phyloP scores from a whole-genome alignment of 225 moss, liverwort and hornwort genomes.

The Physcomitrellopsis africana region DNA sequence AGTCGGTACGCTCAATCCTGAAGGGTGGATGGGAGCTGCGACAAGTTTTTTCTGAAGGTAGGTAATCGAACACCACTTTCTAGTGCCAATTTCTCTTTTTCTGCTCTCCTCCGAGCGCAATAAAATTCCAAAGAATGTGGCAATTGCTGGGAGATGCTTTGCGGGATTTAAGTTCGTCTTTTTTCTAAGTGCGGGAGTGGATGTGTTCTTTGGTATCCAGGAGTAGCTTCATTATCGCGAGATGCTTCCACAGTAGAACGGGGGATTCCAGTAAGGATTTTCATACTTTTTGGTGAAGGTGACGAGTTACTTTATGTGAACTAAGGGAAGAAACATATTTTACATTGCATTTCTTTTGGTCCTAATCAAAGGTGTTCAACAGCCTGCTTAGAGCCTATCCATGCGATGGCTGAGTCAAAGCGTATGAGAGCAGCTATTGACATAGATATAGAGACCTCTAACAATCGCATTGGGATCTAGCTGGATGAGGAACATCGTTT shows the following conservation, averaged over 20 bases:
- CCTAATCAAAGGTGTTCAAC: neutral
- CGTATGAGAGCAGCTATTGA: constrained; percentile 40
- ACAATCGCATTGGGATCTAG: constrained; percentile 48
- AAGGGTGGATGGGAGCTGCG: constrained; percentile 35
- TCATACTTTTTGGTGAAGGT: neutral
- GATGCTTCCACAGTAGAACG: too few species aligned
- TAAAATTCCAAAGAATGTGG: neutral
- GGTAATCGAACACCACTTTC: constrained; percentile 4
- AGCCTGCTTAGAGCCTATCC: constrained; percentile 9
- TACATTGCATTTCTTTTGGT: neutral
- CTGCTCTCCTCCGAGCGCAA: neutral
- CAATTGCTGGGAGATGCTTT: neutral
- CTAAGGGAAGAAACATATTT: constrained; percentile 2
- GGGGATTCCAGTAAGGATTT: neutral
- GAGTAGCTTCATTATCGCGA: too few species aligned
- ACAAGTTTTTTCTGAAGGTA: constrained; percentile 18
- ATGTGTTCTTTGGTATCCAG: too few species aligned
- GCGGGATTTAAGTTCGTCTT: neutral
- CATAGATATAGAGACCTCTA: constrained; percentile 53
- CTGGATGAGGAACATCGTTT: constrained; percentile 39
- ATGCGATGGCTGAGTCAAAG: constrained; percentile 37
- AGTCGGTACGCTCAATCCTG: constrained; percentile 19
- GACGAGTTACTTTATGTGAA: neutral
- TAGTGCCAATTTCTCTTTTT: constrained; percentile 9
- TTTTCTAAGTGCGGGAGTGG: neutral